These are phyloP conservation scores for Fusarium tuaranense DNA, from an alignment of 2,329 filamentous ascomycete genomes.

Conservation along the genomic window DNA sequence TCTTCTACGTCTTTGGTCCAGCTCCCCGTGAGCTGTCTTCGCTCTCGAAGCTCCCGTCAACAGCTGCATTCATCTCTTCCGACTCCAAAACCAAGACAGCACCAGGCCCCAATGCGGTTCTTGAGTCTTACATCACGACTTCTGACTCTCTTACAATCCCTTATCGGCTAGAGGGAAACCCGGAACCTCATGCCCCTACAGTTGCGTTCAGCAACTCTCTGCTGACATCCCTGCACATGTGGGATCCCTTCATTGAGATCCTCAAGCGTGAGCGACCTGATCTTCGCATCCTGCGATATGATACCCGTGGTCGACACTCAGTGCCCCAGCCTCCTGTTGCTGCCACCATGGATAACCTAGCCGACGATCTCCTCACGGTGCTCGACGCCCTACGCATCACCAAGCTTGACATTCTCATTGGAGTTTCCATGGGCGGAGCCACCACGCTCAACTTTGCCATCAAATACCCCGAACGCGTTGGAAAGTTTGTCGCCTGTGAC, in stretches of 20 bases:
- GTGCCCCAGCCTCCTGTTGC: slow-evolving; percentile 61
- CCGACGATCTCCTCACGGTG: slow-evolving; percentile 74
- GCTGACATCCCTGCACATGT: slow-evolving; percentile 82
- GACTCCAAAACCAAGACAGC: slow-evolving; percentile 68
- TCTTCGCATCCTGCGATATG: slow-evolving; percentile 82
- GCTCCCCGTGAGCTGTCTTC: slow-evolving; percentile 75
- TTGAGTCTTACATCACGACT: slow-evolving; percentile 77
- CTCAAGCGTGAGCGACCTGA: slow-evolving; percentile 70
- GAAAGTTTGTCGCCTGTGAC: slow-evolving; percentile 78
- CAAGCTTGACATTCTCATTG: slow-evolving; percentile 75
- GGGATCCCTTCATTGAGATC: slow-evolving; percentile 78
- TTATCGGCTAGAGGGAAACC: slow-evolving; percentile 81
- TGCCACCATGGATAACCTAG: slow-evolving; percentile 73
- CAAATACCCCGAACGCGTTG: slow-evolving; percentile 69
- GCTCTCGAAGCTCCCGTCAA: slow-evolving; percentile 62
- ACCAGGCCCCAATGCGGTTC: slow-evolving; percentile 62
- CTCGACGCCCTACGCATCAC: slow-evolving; percentile 77
- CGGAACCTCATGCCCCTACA: slow-evolving; percentile 74
- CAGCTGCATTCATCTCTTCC: slow-evolving; percentile 63
- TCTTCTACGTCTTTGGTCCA: slow-evolving; percentile 85
- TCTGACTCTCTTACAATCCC: slow-evolving; percentile 75
- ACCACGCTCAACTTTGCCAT: slow-evolving; percentile 81
- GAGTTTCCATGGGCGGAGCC: slow-evolving; percentile 85
- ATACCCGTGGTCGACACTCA: slow-evolving; percentile 75
- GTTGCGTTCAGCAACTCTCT: slow-evolving; percentile 85